phyloP scores from a whole-genome alignment of 2,329 filamentous ascomycete species.

The Fusarium hostae region DNA sequence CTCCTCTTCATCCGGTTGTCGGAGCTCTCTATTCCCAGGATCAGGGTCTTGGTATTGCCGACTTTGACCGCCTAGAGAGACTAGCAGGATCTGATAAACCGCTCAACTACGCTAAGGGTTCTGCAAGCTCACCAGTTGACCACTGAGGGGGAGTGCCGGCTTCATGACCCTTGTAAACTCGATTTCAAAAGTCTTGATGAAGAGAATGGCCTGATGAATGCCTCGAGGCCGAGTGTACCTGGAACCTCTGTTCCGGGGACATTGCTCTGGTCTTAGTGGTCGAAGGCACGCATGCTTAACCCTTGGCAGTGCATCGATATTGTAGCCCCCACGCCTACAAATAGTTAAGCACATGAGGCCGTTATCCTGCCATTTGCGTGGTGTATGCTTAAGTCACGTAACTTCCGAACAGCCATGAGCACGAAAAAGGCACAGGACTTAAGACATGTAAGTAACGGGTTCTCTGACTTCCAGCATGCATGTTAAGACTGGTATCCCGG shows the following conservation, averaged over 20 bases:
- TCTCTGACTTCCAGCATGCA: background rate
- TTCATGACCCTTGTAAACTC: background rate
- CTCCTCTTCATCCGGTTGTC: slow-evolving; percentile 18
- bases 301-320: background rate
- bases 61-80: slow-evolving; percentile 11
- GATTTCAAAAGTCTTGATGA: background rate
- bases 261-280: background rate
- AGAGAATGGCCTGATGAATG: slow-evolving; percentile 6
- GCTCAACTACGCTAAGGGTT: slow-evolving; percentile 10
- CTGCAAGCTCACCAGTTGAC: background rate
- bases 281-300: background rate
- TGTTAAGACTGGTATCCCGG: background rate
- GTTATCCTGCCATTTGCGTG: background rate
- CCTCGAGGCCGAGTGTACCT: background rate
- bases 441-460: background rate
- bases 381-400: background rate
- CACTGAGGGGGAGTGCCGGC: background rate
- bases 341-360: background rate
- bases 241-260: background rate
- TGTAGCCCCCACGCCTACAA: background rate
- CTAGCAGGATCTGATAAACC: slow-evolving; percentile 37
- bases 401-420: background rate
- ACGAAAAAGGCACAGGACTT: background rate
- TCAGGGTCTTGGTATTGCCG: background rate
- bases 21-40: slow-evolving; percentile 8